These are phyloP conservation scores for Yamadazyma aaseri DNA, from an alignment of 1,139 yeast genomes.

Conservation along the genomic window DNA sequence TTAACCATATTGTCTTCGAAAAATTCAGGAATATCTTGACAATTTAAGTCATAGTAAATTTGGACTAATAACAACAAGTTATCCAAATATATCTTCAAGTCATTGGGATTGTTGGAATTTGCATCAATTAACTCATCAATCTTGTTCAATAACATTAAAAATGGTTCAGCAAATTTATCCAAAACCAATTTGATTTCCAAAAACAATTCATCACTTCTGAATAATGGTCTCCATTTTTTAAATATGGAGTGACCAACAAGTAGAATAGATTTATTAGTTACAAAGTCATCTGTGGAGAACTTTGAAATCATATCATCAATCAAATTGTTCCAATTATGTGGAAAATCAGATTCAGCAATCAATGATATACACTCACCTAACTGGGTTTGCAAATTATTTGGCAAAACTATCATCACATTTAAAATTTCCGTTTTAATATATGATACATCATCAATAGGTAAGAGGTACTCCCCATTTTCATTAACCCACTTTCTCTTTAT, in stretches of 20 bases:
- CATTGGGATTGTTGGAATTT: constrained; percentile 42
- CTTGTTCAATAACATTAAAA: constrained; percentile 59
- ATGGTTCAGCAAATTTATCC: constrained; percentile 82
- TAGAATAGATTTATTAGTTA: constrained; percentile 79
- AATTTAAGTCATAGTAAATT: constrained; percentile 87
- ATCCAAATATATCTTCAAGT: constrained; percentile 59
- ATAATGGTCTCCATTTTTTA: constrained; percentile 94
- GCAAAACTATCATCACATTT: constrained; percentile 77
- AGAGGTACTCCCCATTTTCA: constrained; percentile 77
- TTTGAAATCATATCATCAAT: constrained; percentile 73
- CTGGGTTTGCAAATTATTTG: constrained; percentile 76
- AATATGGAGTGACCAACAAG: constrained; percentile 94
- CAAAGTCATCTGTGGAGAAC: constrained; percentile 63
- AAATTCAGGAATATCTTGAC: constrained; percentile 97
- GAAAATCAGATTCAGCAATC: constrained; percentile 96
- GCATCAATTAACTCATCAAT: constrained; percentile 66
- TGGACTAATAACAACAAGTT: constrained; percentile 71
- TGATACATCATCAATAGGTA: constrained; percentile 60
- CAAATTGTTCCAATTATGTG: constrained; percentile 80
- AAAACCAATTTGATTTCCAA: constrained; percentile 84
- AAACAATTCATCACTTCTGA: constrained; percentile 86
- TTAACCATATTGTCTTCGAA: constrained; percentile 84
- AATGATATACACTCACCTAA: constrained; percentile 90
- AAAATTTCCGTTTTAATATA: constrained; percentile 76
- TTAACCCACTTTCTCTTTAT: constrained; percentile 85